Percentiles rank a stretch among this genome's conserved stretches.
Evolutionary conservation across 2,329 filamentous ascomycete genomes (phyloP).

Genomic region (Fusarium incarnatum): DNA sequence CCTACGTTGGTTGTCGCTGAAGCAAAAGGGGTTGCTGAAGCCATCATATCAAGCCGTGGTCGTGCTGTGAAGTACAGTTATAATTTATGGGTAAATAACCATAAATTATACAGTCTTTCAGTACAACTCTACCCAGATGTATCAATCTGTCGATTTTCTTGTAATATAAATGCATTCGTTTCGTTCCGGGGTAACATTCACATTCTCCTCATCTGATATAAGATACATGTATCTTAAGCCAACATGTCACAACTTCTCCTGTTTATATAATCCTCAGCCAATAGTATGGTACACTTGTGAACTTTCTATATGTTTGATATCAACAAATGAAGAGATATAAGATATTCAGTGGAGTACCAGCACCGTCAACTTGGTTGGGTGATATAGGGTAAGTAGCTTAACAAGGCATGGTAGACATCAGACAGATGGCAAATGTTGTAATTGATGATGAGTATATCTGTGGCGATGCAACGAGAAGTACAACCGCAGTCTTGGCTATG

Average conservation of each 20-base stretch:
- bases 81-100: neutral
- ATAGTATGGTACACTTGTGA: neutral
- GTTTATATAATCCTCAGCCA: neutral
- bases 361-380: neutral
- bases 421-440: neutral
- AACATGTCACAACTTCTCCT: no score
- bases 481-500: neutral
- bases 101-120: neutral
- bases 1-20: neutral
- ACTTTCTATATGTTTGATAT: neutral
- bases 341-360: neutral
- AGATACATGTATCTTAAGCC: neutral
- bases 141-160: neutral
- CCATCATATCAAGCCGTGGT: neutral
- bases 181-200: neutral
- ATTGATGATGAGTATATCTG: neutral
- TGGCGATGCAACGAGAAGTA: neutral
- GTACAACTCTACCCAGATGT: neutral
- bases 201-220: fast-evolving
- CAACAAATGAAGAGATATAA: neutral
- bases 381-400: neutral
- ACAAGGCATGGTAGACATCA: neutral
- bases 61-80: neutral
- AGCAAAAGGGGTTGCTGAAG: neutral
- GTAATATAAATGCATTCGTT: neutral